Evolutionary conservation across 2,329 filamentous ascomycete species (phyloP), one percentile per base, ranked within the genome.

Genomic region (Colletotrichum destructivum): DNA sequence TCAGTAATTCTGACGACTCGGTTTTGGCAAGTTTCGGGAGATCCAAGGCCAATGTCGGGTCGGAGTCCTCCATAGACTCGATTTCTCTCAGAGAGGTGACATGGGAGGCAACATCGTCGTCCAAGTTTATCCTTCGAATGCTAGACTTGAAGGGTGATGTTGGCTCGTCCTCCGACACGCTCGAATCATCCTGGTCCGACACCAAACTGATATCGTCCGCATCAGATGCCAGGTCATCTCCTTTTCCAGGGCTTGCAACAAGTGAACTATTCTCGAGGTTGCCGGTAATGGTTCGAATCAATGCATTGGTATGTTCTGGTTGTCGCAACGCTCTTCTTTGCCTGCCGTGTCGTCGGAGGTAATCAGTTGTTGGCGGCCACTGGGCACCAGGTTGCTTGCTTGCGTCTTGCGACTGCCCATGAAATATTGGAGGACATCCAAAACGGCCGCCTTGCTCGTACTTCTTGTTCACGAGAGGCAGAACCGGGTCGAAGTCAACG

Each of bases 371-470:
- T 2, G 86, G 83, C 9, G 86, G 81, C 18, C 78, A 78, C 16
- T 81, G 81, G 5, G 77, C 74, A 35, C 79, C 78, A 51, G 75
- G 74, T 51, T 75, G 81, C 23, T 74, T 71, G 44, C 76, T 80
- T 18, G 76, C 63, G 11, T 80, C 71, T 56, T 77, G 78, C 51
- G 80, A 77, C 52, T 76, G 42, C 15, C 66, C 66, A n/a, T 56
- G 59, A 65, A 78, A 75, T 23, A 80, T 76, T 75, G 81, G 77
- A 61, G 77, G 77, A 77, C 84, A 88, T 70, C 88, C 84, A 72
- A 88, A 91, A 2, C 85, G 83, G 16, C 89, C 89, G 5, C 86
- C 87, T 56, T 86, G 84, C 74, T 88, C 85, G 73, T 91, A 91
- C 74, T 90, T 90, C 73, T 87, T 88, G 73, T 87, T 89, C 54